Percentiles rank a stretch among this genome's conserved stretches.
Conservation (phyloP, 2,329 filamentous ascomycete genomes). For the Sporothrix phasma region DNA sequence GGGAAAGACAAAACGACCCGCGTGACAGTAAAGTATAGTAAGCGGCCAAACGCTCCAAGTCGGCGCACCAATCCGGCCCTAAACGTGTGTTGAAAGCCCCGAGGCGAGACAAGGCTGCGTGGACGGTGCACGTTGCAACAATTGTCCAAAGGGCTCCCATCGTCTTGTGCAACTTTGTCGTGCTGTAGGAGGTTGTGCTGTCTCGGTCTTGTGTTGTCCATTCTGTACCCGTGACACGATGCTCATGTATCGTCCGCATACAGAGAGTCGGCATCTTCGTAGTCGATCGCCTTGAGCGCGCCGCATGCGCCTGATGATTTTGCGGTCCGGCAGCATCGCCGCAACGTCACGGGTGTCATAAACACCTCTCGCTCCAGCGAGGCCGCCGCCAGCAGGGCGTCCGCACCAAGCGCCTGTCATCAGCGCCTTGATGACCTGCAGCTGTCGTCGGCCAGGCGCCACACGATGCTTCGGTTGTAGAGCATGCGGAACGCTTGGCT, state of each 20-base stretch:
- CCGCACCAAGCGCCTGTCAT: not conserved
- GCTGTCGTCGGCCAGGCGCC: slow-evolving; percentile 39
- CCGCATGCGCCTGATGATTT: slow-evolving; percentile 20
- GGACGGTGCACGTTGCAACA: not conserved
- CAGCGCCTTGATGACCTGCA: slow-evolving; percentile 37
- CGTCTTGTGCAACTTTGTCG: not conserved
- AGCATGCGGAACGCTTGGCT: slow-evolving; percentile 37
- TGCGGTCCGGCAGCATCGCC: slow-evolving; percentile 29
- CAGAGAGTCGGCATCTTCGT: not conserved
- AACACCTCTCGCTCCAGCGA: slow-evolving; percentile 23
- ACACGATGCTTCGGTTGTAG: slow-evolving; percentile 30
- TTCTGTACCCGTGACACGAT: not conserved
- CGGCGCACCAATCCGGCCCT: not conserved
- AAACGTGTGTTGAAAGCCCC: not conserved
- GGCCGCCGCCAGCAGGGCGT: not conserved
- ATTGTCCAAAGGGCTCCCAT: not conserved
- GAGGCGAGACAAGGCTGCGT: not conserved
- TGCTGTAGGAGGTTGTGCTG: not conserved
- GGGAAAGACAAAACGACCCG: not conserved
- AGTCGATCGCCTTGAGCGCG: slow-evolving; percentile 8
- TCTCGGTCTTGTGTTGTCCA: not conserved
- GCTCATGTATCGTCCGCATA: slow-evolving; percentile 10
- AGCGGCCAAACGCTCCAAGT: not conserved
- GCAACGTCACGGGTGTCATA: slow-evolving; percentile 31
- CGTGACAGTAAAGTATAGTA: not conserved